Evolutionary conservation across 2,329 filamentous ascomycete species (phyloP).

Genomic region (Aureobasidium sp.): DNA sequence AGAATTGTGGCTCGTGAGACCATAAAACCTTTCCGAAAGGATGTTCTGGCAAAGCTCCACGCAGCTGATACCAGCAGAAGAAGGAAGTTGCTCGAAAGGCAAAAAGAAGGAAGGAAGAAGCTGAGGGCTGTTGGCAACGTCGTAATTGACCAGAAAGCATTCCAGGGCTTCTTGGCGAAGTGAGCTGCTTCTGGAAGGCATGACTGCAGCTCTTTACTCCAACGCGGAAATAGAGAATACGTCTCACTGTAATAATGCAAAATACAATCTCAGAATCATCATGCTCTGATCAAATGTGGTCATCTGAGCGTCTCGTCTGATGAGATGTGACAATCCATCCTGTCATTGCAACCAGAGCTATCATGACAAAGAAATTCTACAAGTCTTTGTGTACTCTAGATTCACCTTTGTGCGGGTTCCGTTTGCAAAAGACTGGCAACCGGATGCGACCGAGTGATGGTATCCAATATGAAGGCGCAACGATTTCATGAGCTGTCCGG

Average conservation of each 20-base stretch:
- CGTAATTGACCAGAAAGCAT: slow-evolving; percentile 91
- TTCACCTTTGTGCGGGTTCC: background rate
- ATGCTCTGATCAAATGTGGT: background rate
- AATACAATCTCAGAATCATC: too few species aligned
- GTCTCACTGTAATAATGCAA: background rate
- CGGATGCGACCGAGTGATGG: background rate
- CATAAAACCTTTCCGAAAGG: slow-evolving; percentile 93
- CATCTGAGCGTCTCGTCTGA: background rate
- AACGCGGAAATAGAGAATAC: background rate
- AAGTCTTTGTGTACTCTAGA: background rate
- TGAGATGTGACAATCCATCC: background rate
- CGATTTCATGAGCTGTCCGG: background rate
- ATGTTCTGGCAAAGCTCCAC: slow-evolving; percentile 87
- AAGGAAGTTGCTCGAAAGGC: slow-evolving; percentile 86
- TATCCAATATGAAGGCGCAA: background rate
- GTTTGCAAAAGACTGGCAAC: background rate
- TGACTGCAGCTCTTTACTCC: background rate
- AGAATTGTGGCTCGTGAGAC: slow-evolving; percentile 86
- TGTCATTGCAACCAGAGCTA: background rate
- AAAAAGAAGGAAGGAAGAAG: slow-evolving; percentile 91
- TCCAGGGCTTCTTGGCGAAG: slow-evolving; percentile 88
- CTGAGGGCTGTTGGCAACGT: slow-evolving; percentile 79
- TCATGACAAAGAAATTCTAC: background rate
- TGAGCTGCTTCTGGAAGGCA: slow-evolving; percentile 28
- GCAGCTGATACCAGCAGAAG: slow-evolving; percentile 78